Evolutionary conservation across 192 early-diverging fungal genomes (phyloP), one percentile per base, ranked within the genome.

Genomic region (Podila verticillata): DNA sequence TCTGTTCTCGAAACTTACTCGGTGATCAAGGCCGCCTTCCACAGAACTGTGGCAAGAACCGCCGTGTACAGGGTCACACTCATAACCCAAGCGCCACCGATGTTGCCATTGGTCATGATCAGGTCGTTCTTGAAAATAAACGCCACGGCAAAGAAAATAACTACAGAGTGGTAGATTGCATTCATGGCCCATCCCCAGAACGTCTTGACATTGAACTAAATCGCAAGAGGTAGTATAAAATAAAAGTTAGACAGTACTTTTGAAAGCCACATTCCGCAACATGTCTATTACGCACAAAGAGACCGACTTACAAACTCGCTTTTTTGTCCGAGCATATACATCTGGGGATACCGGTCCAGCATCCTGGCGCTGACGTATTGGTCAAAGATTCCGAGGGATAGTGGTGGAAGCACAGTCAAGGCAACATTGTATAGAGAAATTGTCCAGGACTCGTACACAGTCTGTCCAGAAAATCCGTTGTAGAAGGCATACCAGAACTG

Each of bases 391-490:
- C 98, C 98, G 58, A 99, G 96, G 22, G 92, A 93, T 73, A 98
- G 86, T 2, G 98, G 98, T 48, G 97, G 96, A 84, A 98, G 88
- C 47, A 98, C 92, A 0, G 97, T 96, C 74, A 99, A 97, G 58
- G 93, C 91, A 30, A 99, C 94, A 70, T 96, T 99, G 83, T 96
- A 99, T 58, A 93, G 90, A 0, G 96, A 93, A 68, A 96, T 93
- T 0, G 96, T 97, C 98, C 98, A 99, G 65, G 97, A 96, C 83
- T 99, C 98, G 83, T 97, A 99, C 7, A 99, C 83, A 20, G 97
- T 98, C 86, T 97, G 91, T 12, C 98, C 98, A 31, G 97, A 98
- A 70, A 97, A 98, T 7, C 95, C 94, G 74, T 97, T 98, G 84
- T 95, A 96, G 72, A 95, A 89, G 4, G 97, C 91, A 84, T 85